A percentile compares a stretch with the other conserved stretches of the same genome.
These are phyloP conservation scores for Curvularia eragrostidis DNA, from an alignment of 2,329 filamentous ascomycete genomes.

Conservation along the genomic window DNA sequence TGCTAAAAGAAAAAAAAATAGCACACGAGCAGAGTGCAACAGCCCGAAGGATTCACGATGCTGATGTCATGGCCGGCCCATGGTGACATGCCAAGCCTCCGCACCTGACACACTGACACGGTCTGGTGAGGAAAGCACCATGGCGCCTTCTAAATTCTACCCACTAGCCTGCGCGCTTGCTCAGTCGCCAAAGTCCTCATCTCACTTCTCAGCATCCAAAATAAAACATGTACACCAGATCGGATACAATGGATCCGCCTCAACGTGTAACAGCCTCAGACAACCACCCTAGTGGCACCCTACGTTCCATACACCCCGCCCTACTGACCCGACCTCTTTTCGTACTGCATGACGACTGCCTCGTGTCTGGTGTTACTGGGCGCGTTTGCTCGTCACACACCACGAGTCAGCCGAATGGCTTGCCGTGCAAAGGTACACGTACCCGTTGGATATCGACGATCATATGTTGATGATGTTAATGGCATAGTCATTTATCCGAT, in stretches of 20 bases:
- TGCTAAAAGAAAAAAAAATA: neutral
- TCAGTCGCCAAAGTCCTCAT: neutral
- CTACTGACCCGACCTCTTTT: neutral
- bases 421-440: neutral
- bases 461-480: too few species aligned
- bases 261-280: constrained; percentile 5
- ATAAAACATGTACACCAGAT: neutral
- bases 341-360: neutral
- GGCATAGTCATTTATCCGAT: too few species aligned
- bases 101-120: neutral
- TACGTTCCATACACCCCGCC: neutral
- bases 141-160: neutral
- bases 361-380: neutral
- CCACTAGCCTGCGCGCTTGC: neutral
- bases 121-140: neutral
- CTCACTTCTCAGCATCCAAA: neutral
- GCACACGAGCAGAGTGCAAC: neutral
- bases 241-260: neutral
- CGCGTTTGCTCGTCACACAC: neutral
- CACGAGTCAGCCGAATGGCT: neutral
- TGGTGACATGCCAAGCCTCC: neutral
- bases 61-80: neutral
- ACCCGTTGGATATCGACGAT: too few species aligned
- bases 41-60: neutral
- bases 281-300: constrained; percentile 5